Conservation (phyloP, 2,329 filamentous ascomycete species). For the Colletotrichum aenigma region DNA sequence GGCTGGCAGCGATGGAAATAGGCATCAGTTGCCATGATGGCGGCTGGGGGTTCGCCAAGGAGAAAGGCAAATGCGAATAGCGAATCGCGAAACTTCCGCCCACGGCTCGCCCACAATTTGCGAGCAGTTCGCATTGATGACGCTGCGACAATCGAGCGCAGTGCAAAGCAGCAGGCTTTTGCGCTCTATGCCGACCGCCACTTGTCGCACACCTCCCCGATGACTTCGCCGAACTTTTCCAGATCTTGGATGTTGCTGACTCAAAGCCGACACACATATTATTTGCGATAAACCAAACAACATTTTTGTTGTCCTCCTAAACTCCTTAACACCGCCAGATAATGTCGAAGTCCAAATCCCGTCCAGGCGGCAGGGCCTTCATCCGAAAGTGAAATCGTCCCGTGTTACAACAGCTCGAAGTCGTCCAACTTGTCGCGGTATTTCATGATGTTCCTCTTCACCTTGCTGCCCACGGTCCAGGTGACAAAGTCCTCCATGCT, state of each 20-base stretch:
- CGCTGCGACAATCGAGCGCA: not conserved
- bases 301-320: not conserved
- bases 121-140: not conserved
- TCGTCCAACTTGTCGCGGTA: constrained; percentile 96
- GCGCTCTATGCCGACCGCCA: not conserved
- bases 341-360: not conserved
- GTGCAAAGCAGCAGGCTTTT: not conserved
- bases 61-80: not conserved
- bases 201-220: not conserved
- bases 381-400: constrained; percentile 12
- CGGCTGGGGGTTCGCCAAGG: not conserved
- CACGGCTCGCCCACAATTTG: not conserved
- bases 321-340: constrained; percentile 15
- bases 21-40: not conserved
- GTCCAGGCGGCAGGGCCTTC: not conserved
- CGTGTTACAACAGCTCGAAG: constrained; percentile 79
- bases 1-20: constrained; percentile 5
- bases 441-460: constrained; percentile 94
- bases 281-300: not conserved
- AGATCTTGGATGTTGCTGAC: not conserved
- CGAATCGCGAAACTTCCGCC: not conserved
- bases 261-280: not conserved
- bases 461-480: constrained; percentile 95
- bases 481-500: constrained; percentile 96
- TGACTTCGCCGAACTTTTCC: not conserved